Evolutionary conservation across 768 basidiomycete species (phyloP), one percentile per base, ranked within the genome.

Genomic region (Phanerochaete sordida): DNA sequence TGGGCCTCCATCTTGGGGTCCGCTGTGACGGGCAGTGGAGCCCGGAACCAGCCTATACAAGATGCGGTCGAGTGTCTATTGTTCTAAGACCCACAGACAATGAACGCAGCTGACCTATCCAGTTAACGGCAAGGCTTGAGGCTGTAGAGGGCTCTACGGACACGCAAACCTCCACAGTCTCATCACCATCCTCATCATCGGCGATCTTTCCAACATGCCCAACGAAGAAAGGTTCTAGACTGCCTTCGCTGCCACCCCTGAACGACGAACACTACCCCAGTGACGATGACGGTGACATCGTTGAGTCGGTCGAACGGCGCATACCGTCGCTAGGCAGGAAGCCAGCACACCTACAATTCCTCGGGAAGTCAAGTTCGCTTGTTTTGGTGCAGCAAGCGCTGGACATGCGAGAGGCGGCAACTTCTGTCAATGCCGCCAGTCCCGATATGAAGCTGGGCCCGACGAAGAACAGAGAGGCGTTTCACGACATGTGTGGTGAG

Each of bases 321-420:
- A 53, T 75, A 12, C 58, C 63, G 24, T 60, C 67, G 3, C 56
- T 72, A 1, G 43, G 45, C 30, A 28, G 69, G 21, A 57, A 49
- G 31, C 57, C 59, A 16, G 47, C 39, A 12, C 59, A 66, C 35
- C 48, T 56, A 1, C 62, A 65, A 12, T 76, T 73, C 63, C 68
- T 73, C 45, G 75, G 75, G 30, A 76, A 74, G 45, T 76, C 75
- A 0, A 75, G 74, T 63, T 70, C 72, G 12, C 64, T 73, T 7
- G 64, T 65, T 33, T 70, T 77, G 28, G 59, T 77, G 15, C 70
- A 71, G 52, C 69, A 73, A 6, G 76, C 75, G 7, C 52, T 74
- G 39, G 71, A 76, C 65, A 64, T 75, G 65, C 76, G 74, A 62
- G 65, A 70, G 2, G 72, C 74, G 44, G 27, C 53, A 35, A 46